Percentiles rank a stretch among this genome's conserved stretches.
phyloP scores from a whole-genome alignment of 345 rosid genomes.

The Eutrema heterophyllum region DNA sequence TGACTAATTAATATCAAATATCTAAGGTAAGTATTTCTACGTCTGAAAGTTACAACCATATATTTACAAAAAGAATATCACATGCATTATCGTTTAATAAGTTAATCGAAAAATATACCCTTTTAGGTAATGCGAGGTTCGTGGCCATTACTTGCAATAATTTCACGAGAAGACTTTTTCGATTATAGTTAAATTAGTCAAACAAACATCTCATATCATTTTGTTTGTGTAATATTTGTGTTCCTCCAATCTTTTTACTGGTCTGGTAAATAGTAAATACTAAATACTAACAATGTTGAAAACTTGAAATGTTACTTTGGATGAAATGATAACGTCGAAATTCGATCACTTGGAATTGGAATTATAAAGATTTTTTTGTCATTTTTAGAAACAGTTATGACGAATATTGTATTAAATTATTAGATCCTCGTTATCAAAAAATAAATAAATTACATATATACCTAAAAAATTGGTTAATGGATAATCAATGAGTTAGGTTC shows the following conservation, averaged over 20 bases:
- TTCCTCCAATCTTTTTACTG: not conserved
- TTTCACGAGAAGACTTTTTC: not conserved
- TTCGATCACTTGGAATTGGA: not conserved
- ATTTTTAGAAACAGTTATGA: not conserved
- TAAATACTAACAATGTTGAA: not conserved
- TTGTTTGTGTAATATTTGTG: not conserved
- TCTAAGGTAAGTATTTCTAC: not conserved
- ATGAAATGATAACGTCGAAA: not conserved
- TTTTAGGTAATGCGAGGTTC: slow-evolving; percentile 19
- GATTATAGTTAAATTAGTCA: not conserved
- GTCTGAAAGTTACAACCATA: not conserved
- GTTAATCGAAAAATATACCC: not conserved
- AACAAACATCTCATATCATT: not conserved
- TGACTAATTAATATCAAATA: not conserved
- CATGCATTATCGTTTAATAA: not conserved
- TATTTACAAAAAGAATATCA: not conserved
- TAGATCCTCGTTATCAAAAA: not conserved
- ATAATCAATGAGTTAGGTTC: slow-evolving; percentile 8
- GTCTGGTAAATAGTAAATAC: not conserved
- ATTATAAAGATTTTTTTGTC: not conserved
- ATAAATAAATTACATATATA: no score
- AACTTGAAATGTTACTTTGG: not conserved
- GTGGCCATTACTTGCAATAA: slow-evolving; percentile 15
- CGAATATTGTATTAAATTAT: not conserved
- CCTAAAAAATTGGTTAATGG: not conserved